A percentile compares a stretch with the other conserved stretches of the same genome.
Evolutionary conservation across 371 early-diverging fungal species (phyloP).

Genomic region (Zychaea mexicana): DNA sequence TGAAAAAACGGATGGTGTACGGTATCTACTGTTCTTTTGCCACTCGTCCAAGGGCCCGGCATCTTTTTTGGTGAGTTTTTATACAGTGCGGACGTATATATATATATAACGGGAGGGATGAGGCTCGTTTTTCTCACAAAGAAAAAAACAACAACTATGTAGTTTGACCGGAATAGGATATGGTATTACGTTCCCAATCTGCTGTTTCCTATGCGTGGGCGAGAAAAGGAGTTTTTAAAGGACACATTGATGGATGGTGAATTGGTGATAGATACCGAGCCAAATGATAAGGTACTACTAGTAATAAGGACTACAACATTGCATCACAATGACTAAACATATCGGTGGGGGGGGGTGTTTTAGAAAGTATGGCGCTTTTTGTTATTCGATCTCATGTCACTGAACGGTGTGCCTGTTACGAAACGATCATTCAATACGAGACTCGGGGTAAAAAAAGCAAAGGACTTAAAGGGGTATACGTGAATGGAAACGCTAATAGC

Average conservation of each 20-base stretch:
- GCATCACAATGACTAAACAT: too few species aligned
- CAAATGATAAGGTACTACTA: slow-evolving; percentile 14
- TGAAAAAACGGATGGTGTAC: slow-evolving; percentile 90
- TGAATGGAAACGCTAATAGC: slow-evolving; percentile 5
- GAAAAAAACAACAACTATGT: neutral
- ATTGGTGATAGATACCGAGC: slow-evolving; percentile 56
- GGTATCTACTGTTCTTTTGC: slow-evolving; percentile 70
- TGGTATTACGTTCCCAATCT: slow-evolving; percentile 70
- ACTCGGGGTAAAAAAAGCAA: slow-evolving; percentile 63
- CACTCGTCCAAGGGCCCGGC: slow-evolving; percentile 60
- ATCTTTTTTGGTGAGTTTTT: slow-evolving; percentile 62
- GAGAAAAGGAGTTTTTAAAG: slow-evolving; percentile 58
- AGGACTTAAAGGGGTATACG: too few species aligned
- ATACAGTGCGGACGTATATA: too few species aligned
- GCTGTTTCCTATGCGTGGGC: slow-evolving; percentile 56
- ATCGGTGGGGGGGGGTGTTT: too few species aligned
- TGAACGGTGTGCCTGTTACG: slow-evolving; percentile 57
- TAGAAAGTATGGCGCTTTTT: slow-evolving; percentile 67
- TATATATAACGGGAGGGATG: neutral
- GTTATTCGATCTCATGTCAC: slow-evolving; percentile 70
- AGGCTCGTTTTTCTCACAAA: neutral
- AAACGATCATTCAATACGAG: slow-evolving; percentile 67
- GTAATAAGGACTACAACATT: too few species aligned
- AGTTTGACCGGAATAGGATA: slow-evolving; percentile 73
- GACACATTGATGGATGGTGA: slow-evolving; percentile 85